Evolutionary conservation across 192 early-diverging fungal genomes (phyloP).

Genomic region (Geranomyces variabilis): DNA sequence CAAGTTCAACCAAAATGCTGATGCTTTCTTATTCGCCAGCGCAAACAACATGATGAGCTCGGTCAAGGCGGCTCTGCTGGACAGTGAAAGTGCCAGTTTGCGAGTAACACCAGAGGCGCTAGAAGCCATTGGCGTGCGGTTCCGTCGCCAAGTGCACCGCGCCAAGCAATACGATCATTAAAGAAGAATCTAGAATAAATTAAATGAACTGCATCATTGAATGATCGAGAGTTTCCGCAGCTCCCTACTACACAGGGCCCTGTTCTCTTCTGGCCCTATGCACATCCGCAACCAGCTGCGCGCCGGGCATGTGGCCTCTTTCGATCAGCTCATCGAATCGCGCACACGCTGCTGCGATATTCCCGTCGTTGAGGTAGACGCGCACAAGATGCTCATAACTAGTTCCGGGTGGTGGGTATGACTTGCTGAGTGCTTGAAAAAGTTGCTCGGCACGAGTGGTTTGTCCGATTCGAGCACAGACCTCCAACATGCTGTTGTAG

Average conservation of each 20-base stretch:
- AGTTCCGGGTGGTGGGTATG: constrained; percentile 1
- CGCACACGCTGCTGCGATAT: background rate
- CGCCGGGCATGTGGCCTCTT: constrained; percentile 22
- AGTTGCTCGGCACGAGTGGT: background rate
- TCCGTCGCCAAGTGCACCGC: constrained; percentile 24
- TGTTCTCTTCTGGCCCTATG: no score
- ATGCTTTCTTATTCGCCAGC: background rate
- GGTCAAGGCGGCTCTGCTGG: constrained; percentile 44
- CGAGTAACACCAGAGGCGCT: constrained; percentile 8
- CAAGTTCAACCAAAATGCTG: no score
- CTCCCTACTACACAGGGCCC: no score
- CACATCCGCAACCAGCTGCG: background rate
- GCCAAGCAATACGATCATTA: constrained; percentile 22
- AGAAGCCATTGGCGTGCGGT: constrained; percentile 26
- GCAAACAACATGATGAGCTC: constrained; percentile 51
- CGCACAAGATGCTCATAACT: constrained; percentile 20
- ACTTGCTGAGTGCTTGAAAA: constrained; percentile 6
- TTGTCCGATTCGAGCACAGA: constrained; percentile 11
- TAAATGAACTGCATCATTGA: no score
- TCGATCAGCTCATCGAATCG: constrained; percentile 24
- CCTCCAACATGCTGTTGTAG: constrained; percentile 17
- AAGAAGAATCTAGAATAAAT: background rate
- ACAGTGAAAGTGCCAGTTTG: constrained; percentile 45
- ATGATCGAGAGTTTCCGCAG: no score
- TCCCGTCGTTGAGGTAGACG: background rate